phyloP scores from a whole-genome alignment of 2,329 filamentous ascomycete genomes.

The Lecanosticta acicola region DNA sequence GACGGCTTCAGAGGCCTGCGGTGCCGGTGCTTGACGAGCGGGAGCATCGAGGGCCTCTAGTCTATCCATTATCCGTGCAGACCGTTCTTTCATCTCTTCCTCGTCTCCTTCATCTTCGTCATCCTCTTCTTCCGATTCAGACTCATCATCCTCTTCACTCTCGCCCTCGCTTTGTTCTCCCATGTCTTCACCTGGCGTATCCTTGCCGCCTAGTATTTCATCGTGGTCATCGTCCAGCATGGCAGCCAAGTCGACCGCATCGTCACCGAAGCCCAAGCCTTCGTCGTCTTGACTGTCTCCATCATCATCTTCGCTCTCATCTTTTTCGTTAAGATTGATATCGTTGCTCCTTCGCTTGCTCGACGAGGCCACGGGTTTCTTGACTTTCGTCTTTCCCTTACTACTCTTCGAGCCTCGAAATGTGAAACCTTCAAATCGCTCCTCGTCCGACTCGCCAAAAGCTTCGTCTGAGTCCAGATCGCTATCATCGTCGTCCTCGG shows the following conservation, averaged over 20 bases:
- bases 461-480: constrained; percentile 73
- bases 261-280: constrained; percentile 47
- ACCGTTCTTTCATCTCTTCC: constrained; percentile 43
- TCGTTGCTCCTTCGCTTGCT: constrained; percentile 34
- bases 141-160: constrained; percentile 33
- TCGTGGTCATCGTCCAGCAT: constrained; percentile 54
- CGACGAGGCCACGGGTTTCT: constrained; percentile 39
- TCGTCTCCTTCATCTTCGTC: constrained; percentile 50
- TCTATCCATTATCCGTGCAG: constrained; percentile 54
- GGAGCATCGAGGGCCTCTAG: constrained; percentile 44
- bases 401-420: constrained; percentile 55
- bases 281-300: constrained; percentile 50
- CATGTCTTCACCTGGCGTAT: constrained; percentile 31
- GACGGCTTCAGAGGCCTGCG: constrained; percentile 37
- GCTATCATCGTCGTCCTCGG: constrained; percentile 61
- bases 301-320: constrained; percentile 38
- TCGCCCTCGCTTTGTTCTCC: constrained; percentile 23
- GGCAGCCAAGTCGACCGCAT: constrained; percentile 58
- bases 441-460: constrained; percentile 82
- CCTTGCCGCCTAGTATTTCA: constrained; percentile 36
- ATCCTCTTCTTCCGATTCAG: constrained; percentile 52
- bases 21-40: constrained; percentile 7
- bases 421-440: constrained; percentile 71
- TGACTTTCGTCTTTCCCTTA: constrained; percentile 45
- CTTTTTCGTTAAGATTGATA: constrained; percentile 48